Evolutionary conservation across 768 basidiomycete species (phyloP).

Genomic region (Tricholoma sp.): DNA sequence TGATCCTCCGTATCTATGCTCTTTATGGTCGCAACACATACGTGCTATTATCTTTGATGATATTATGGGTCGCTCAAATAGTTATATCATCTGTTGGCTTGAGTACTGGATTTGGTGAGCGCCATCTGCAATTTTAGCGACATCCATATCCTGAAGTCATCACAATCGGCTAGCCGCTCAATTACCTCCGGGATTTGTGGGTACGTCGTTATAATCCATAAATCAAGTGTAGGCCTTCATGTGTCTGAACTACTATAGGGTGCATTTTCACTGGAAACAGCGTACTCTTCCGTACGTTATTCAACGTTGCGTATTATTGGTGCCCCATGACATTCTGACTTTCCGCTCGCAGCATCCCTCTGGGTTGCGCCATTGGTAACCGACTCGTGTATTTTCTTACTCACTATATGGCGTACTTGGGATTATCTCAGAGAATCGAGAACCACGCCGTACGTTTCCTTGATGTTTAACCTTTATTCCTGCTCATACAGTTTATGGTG

Average conservation of each 20-base stretch:
- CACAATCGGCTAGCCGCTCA: slow-evolving; percentile 14
- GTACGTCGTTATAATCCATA: slow-evolving; percentile 7
- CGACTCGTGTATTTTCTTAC: slow-evolving; percentile 12
- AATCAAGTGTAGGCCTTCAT: no score
- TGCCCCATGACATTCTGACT: background rate
- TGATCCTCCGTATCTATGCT: slow-evolving; percentile 29
- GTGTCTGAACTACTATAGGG: slow-evolving; percentile 9
- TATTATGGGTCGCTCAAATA: slow-evolving; percentile 22
- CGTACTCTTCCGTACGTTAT: slow-evolving; percentile 19
- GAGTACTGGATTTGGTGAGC: slow-evolving; percentile 21
- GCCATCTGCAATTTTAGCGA: background rate
- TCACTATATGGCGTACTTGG: slow-evolving; percentile 12
- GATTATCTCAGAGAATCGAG: slow-evolving; percentile 5
- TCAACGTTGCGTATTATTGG: background rate
- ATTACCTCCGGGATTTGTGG: slow-evolving; percentile 19
- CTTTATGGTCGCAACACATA: slow-evolving; percentile 18
- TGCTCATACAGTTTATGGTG: background rate
- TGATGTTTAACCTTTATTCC: background rate
- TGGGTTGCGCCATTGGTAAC: slow-evolving; percentile 23
- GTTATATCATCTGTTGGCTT: slow-evolving; percentile 20
- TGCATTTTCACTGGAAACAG: slow-evolving; percentile 22
- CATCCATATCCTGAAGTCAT: background rate
- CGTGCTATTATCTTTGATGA: slow-evolving; percentile 15
- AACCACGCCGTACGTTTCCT: slow-evolving; percentile 11
- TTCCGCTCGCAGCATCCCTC: slow-evolving; percentile 13